These are phyloP conservation scores for Septoria linicola DNA, from an alignment of 2,329 filamentous ascomycete genomes.

Conservation along the genomic window DNA sequence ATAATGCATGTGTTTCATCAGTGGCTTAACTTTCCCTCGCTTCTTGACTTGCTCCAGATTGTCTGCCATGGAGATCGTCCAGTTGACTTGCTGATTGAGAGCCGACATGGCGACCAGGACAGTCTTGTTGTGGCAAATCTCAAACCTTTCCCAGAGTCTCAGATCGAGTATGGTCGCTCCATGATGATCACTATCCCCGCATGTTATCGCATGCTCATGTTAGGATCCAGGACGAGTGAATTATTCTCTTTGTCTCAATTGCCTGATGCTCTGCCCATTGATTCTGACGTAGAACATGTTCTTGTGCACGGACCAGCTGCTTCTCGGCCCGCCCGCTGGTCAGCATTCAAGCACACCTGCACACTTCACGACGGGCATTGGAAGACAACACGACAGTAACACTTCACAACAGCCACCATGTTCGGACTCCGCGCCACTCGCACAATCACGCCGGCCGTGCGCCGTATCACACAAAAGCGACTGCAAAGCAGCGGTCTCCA, in stretches of 20 bases:
- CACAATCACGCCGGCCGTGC: conserved; percentile 29
- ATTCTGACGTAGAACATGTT: too few relatives aligned
- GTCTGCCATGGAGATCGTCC: conserved; percentile 39
- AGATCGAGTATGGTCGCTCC: background rate
- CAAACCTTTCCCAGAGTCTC: too few relatives aligned
- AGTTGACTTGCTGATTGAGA: conserved; percentile 39
- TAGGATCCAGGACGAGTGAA: too few relatives aligned
- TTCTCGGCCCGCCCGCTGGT: too few relatives aligned
- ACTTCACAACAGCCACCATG: conserved; percentile 26
- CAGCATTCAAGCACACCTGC: background rate
- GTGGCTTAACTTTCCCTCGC: conserved; percentile 17
- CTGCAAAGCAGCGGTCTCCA: conserved; percentile 41
- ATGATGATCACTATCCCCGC: background rate
- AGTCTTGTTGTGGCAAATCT: background rate
- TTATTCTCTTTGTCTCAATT: too few relatives aligned
- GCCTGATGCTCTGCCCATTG: too few relatives aligned
- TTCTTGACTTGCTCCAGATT: conserved; percentile 33
- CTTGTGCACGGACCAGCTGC: too few relatives aligned
- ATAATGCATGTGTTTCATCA: conserved; percentile 8
- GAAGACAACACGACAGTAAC: conserved; percentile 4
- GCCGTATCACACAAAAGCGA: conserved; percentile 31
- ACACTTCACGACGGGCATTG: background rate
- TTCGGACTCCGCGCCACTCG: conserved; percentile 32
- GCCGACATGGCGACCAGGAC: conserved; percentile 31
- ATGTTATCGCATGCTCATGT: too few relatives aligned